Conservation (phyloP, 345 rosid genomes). For the Draba incana region DNA sequence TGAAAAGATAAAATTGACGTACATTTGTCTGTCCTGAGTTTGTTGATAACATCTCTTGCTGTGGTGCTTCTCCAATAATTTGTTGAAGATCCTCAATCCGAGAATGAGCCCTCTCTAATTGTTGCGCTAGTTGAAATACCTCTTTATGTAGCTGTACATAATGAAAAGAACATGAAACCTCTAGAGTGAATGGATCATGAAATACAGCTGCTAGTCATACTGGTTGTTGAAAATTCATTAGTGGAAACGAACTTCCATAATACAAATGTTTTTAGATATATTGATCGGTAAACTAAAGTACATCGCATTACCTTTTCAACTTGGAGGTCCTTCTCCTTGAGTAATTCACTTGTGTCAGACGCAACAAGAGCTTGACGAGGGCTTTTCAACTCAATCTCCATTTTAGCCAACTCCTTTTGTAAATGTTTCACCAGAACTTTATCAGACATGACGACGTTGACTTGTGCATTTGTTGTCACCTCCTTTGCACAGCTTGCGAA, state of each 20-base stretch:
- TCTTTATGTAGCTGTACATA: slow-evolving; percentile 65
- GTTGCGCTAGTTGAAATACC: slow-evolving; percentile 54
- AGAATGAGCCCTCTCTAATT: slow-evolving; percentile 57
- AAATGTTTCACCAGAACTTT: slow-evolving; percentile 87
- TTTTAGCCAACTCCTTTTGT: slow-evolving; percentile 85
- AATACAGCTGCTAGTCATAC: slow-evolving; percentile 6
- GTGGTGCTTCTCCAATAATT: slow-evolving; percentile 44
- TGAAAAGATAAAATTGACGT: slow-evolving; percentile 1
- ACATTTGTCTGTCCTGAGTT: slow-evolving; percentile 42
- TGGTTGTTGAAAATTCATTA: slow-evolving; percentile 1
- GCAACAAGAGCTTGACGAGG: slow-evolving; percentile 46
- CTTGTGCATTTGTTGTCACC: slow-evolving; percentile 86
- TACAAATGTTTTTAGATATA: slow-evolving; percentile 3
- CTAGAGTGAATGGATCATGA: slow-evolving; percentile 21
- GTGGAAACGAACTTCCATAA: slow-evolving; percentile 3
- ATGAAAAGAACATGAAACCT: slow-evolving; percentile 24
- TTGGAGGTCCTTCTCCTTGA: slow-evolving; percentile 77
- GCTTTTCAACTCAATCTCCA: slow-evolving; percentile 71
- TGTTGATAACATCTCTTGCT: slow-evolving; percentile 41
- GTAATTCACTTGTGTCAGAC: slow-evolving; percentile 51
- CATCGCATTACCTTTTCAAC: slow-evolving; percentile 66
- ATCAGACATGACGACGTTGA: slow-evolving; percentile 86
- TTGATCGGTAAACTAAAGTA: slow-evolving; percentile 19
- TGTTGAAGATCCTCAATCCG: slow-evolving; percentile 63
- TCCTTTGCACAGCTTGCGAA: slow-evolving; percentile 98